Conservation (phyloP, 73 alveolate genomes). For the Paramecium sonneborni region DNA sequence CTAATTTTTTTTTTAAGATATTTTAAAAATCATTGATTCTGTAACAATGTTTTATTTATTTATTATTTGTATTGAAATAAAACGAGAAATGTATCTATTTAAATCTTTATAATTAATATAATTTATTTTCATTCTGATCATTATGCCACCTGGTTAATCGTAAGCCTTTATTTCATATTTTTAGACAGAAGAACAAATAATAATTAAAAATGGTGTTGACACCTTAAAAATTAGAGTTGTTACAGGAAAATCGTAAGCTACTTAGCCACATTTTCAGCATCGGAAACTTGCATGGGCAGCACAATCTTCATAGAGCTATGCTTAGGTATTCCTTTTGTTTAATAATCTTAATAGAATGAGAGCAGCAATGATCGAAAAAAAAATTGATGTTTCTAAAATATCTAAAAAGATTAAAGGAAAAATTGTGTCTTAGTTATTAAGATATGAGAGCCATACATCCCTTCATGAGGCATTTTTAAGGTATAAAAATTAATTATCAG, state of each 20-base stretch:
- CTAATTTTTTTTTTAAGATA: background rate
- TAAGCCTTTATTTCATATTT: background rate
- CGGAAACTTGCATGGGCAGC: background rate
- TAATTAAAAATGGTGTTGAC: background rate
- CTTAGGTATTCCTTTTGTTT: background rate
- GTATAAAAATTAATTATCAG: background rate
- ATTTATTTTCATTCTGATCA: background rate
- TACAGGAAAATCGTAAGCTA: background rate
- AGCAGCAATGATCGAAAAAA: background rate
- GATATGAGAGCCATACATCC: background rate
- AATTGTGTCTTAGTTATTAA: background rate
- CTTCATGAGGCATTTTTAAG: slow-evolving; percentile 41
- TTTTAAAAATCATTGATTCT: background rate
- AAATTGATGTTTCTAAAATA: background rate
- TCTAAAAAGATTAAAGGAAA: background rate
- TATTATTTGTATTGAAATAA: background rate
- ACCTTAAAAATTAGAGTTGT: background rate
- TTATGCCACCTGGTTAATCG: background rate
- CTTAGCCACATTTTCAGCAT: background rate
- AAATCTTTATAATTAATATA: background rate
- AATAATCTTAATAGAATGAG: background rate
- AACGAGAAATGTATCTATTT: background rate
- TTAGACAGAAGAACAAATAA: background rate
- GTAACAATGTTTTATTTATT: background rate
- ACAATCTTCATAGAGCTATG: background rate